Evolutionary conservation across 1,139 yeast genomes (phyloP).

Genomic region (Nadsonia starkeyi-henricii): DNA sequence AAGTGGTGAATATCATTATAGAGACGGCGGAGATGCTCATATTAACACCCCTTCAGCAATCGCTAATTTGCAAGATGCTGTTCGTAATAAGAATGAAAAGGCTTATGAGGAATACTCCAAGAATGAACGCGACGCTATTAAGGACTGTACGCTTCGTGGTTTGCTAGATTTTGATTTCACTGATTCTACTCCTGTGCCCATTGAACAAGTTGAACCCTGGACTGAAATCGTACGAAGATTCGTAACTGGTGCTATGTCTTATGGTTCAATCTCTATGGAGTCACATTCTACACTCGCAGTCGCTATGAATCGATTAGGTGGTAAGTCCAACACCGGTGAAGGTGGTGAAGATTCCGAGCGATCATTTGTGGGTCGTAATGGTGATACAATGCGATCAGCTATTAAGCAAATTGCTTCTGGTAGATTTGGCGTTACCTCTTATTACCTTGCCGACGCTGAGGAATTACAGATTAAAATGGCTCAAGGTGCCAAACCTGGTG

Average conservation of each 20-base stretch:
- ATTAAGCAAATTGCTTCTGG: slow-evolving; percentile 97
- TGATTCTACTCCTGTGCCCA: slow-evolving; percentile 58
- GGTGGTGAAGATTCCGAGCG: slow-evolving; percentile 98
- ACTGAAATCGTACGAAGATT: slow-evolving; percentile 95
- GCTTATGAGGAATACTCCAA: slow-evolving; percentile 86
- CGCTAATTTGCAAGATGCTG: slow-evolving; percentile 94
- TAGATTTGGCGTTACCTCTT: slow-evolving; percentile 93
- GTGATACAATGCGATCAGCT: slow-evolving; percentile 96
- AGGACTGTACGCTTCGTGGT: slow-evolving; percentile 88
- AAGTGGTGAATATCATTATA: slow-evolving; percentile 96
- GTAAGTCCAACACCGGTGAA: slow-evolving; percentile 96
- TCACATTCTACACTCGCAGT: slow-evolving; percentile 95
- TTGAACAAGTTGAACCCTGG: slow-evolving; percentile 99
- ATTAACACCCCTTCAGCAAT: slow-evolving; percentile 90
- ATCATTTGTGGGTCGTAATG: slow-evolving; percentile 57
- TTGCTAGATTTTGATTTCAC: slow-evolving; percentile 79
- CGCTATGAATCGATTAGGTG: slow-evolving; percentile 96
- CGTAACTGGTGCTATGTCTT: slow-evolving; percentile 98
- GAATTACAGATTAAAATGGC: slow-evolving; percentile 98
- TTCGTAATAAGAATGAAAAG: slow-evolving; percentile 82
- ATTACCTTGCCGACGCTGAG: slow-evolving; percentile 89
- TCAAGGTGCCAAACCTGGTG: slow-evolving; percentile 99
- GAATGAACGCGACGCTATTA: slow-evolving; percentile 83
- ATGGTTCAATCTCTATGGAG: slow-evolving; percentile 97
- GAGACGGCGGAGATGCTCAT: slow-evolving; percentile 97